A percentile compares a stretch with the other conserved stretches of the same genome.
Evolutionary conservation across 2,329 filamentous ascomycete genomes (phyloP).

Genomic region (Phaeosphaeriaceae sp.): DNA sequence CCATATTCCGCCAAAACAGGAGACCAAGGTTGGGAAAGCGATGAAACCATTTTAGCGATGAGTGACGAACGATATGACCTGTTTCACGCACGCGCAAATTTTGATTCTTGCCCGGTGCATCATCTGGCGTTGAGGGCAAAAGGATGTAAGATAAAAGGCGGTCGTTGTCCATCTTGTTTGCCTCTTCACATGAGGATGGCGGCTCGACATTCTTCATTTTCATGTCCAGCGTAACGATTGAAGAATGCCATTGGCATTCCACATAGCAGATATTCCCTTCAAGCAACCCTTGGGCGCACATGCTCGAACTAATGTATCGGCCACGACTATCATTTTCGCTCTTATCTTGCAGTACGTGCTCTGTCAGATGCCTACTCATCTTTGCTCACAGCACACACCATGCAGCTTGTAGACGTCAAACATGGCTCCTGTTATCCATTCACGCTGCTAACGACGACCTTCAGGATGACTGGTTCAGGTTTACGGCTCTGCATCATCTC

Average conservation of each 20-base stretch:
- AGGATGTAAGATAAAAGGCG: conserved; percentile 12
- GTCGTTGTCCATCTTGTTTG: not conserved
- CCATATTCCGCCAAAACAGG: conserved; percentile 52
- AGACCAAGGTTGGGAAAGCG: conserved; percentile 45
- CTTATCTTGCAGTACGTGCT: not conserved
- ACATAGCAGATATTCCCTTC: not conserved
- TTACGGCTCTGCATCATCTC: not conserved
- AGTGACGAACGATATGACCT: not conserved
- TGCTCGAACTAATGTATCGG: not conserved
- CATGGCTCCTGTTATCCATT: not conserved
- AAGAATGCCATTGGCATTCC: not conserved
- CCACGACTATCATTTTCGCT: not conserved
- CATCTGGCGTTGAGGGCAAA: conserved; percentile 15
- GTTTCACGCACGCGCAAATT: not conserved
- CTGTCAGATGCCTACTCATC: not conserved
- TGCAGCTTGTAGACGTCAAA: not conserved
- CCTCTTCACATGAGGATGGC: not conserved
- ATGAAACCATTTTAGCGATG: conserved; percentile 50
- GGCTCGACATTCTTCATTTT: not conserved
- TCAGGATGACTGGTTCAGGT: not conserved
- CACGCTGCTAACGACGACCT: not conserved
- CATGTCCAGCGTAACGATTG: not conserved
- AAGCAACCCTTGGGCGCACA: not conserved
- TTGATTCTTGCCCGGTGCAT: conserved; percentile 10
- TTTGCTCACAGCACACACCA: not conserved